Evolutionary conservation across 176 grass and related monocot species (phyloP), one percentile per base, ranked within the genome.

Genomic region (Oropetium thomaeum): DNA sequence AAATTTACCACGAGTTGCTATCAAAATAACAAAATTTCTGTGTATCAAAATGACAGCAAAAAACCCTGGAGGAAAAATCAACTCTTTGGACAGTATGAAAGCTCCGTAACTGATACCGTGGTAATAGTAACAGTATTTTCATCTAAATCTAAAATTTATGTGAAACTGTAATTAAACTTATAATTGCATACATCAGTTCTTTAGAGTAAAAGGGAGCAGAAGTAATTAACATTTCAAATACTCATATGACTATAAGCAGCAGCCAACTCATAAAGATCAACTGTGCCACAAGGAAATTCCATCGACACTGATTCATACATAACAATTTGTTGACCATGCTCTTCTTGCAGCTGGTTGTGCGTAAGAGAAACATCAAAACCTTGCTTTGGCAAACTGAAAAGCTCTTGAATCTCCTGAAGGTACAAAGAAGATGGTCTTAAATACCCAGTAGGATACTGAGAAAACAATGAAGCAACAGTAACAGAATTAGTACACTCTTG

Each of bases 291-390:
- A 62, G 17, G 20, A 70, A 63, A n/a, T 64, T 64, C 1, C 49
- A 62, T 38, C 47, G 1, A 62, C 73, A 34, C 12, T 68, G 47
- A 88, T 41, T 41, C 77, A 77, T 87, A 93, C 95, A 86, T 78
- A 11, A 29, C 55, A 74, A 82, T 38, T 72, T 91, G 95, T 10
- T 85, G 83, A 69, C 71, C 88, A 87, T 97, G 91, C 71, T 97
- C 91, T 81, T 97, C 88, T 74, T 92, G 88, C 54, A 97, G 85
- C 62, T 92, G 91, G 54, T 85, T 71, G 8, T 97, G 91, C 19
- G 88, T 87, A 10, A 91, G 75, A 7, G 95, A 93, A 81, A 98
- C 77, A 89, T 98, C 89, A 86, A 98, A 98, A 17, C 95, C 95
- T 83, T 94, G 85, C 74, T 80, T 29, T 19, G 95, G 95, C 54